Conservation (phyloP, 2,329 filamentous ascomycete species). For the Colletotrichum eleusines region DNA sequence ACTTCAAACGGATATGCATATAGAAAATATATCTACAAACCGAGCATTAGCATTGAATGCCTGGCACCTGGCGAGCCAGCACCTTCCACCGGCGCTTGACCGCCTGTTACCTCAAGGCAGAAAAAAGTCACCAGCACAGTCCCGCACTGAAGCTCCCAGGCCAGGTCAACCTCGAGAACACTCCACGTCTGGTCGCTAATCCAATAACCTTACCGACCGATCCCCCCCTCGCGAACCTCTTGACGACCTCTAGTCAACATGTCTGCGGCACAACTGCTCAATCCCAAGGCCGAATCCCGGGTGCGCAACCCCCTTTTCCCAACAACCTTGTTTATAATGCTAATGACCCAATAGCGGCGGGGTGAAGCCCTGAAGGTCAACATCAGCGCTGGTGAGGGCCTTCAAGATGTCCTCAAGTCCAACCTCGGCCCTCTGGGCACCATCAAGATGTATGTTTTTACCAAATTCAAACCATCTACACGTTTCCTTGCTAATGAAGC, state of each 20-base stretch:
- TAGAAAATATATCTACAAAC: not conserved
- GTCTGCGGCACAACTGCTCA: conserved; percentile 98
- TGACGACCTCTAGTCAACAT: conserved; percentile 61
- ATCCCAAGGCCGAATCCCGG: conserved; percentile 98
- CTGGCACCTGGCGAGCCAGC: conserved; percentile 34
- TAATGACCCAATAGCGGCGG: conserved; percentile 75
- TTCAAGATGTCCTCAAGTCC: conserved; percentile 94
- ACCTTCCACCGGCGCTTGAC: conserved; percentile 39
- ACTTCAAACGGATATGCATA: not conserved
- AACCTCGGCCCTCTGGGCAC: conserved; percentile 95
- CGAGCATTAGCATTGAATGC: not conserved
- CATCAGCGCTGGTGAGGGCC: conserved; percentile 94
- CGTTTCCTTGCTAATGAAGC: conserved; percentile 45
- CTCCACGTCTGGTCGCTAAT: conserved; percentile 41
- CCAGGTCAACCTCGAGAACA: conserved; percentile 41
- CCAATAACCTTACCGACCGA: conserved; percentile 37
- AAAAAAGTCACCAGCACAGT: conserved; percentile 42
- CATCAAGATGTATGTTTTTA: conserved; percentile 86
- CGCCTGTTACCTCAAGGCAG: conserved; percentile 41
- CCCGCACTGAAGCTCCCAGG: conserved; percentile 41
- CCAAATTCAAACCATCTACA: not conserved
- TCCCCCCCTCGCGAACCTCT: conserved; percentile 36
- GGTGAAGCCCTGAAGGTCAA: conserved; percentile 97
- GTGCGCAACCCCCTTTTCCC: conserved; percentile 64
- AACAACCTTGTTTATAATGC: conserved; percentile 55